A percentile compares a stretch with the other conserved stretches of the same genome.
phyloP scores from a whole-genome alignment of 176 grass and related monocot species.

The Carex kokanica region DNA sequence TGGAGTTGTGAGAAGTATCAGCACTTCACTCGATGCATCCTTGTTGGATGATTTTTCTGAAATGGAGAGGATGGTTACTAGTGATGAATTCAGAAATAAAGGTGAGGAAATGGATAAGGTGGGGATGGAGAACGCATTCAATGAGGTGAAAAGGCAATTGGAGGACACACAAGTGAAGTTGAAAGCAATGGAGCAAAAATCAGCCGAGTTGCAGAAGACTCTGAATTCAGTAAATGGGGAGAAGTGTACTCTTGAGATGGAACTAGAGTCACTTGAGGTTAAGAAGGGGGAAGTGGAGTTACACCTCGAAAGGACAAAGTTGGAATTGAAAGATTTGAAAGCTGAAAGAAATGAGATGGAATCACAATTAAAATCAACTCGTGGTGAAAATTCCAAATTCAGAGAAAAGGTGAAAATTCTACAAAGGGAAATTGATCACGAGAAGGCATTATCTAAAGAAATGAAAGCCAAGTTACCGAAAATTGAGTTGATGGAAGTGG shows the following conservation, averaged over 20 bases:
- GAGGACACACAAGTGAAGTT: constrained; percentile 33
- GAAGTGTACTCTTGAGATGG: constrained; percentile 43
- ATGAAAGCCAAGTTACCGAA: constrained; percentile 45
- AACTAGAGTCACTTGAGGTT: constrained; percentile 40
- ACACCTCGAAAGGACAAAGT: constrained; percentile 46
- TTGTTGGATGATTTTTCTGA: constrained; percentile 80
- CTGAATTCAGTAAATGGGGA: constrained; percentile 64
- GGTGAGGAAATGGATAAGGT: constrained; percentile 55
- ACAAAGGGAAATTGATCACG: constrained; percentile 54
- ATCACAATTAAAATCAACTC: constrained; percentile 41
- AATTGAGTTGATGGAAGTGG: constrained; percentile 40
- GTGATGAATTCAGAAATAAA: constrained; percentile 44
- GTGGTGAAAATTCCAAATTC: constrained; percentile 38
- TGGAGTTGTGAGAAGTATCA: constrained; percentile 24
- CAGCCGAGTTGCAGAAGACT: constrained; percentile 52
- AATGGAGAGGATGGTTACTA: constrained; percentile 72
- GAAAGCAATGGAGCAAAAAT: constrained; percentile 51
- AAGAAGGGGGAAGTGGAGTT: constrained; percentile 51
- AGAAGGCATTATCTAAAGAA: constrained; percentile 45
- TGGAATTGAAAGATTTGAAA: constrained; percentile 56
- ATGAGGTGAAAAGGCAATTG: constrained; percentile 44
- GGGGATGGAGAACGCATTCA: constrained; percentile 47
- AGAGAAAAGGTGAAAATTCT: constrained; percentile 38
- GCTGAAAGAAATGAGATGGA: constrained; percentile 40
- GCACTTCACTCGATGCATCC: constrained; percentile 30